Evolutionary conservation across 352 stramenopile species (phyloP), one percentile per base, ranked within the genome.

Genomic region (Salisapilia sapeloensis): DNA sequence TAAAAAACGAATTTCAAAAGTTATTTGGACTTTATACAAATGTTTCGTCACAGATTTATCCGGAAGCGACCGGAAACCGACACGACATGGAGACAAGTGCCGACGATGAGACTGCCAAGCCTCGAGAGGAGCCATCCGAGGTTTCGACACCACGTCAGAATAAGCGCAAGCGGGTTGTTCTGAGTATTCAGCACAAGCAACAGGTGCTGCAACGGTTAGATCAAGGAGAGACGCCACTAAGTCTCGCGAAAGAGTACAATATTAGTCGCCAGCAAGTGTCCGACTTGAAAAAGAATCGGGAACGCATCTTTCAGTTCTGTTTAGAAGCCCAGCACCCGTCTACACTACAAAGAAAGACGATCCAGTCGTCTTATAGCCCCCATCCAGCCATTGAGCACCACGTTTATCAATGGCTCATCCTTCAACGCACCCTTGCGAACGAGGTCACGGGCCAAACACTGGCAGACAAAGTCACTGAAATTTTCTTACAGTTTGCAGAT

Each of bases 281-380:
- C 11, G 72, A 87, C 42, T 85, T 87, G 40, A 87, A 87, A 52
- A 87, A 85, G 46, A 87, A 87, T 54, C 54, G 54, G 24, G 63
- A 78, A 6, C 54, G 72, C 21, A 87, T 87, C 36, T 35, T 87
- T 37, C 53, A 60, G 29, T 83, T 79, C 27, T 87, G 72, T 26
- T 46, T 66, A 3, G 63, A 87, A 31, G 72, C 69, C 32, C 79
- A 81, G 34, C 66, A 84, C 34, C 42, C 81, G 19, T 69, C 60
- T 1, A 81, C 50, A 15, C 48, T 87, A 34, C 61, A 58, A 24
- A 60, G 69, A 32, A 87, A 87, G 55, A 87, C 72, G 13, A 50
- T 87, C 29, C 65, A 65, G 26, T 50, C 54, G 32, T 64, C 64
- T 29, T 59, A 65, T 17, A 61, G 77, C 35, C 76, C 63, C 60